Evolutionary conservation across 768 basidiomycete genomes (phyloP).

Genomic region (Tremella mesenterica): DNA sequence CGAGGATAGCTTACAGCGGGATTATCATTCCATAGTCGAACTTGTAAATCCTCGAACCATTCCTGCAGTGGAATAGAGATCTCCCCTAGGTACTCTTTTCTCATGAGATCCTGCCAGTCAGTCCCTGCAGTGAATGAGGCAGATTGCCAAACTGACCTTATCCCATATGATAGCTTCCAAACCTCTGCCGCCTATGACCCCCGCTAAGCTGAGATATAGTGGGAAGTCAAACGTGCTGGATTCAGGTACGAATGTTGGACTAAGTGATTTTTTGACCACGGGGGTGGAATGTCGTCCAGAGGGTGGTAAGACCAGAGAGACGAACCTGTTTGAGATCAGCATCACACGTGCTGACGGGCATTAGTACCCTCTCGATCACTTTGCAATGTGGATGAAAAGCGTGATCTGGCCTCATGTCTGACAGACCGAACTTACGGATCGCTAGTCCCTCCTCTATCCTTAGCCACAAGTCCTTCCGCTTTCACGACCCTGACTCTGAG

Average conservation of each 20-base stretch:
- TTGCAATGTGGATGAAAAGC: no score
- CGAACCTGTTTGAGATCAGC: conserved; percentile 25
- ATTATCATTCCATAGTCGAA: conserved; percentile 49
- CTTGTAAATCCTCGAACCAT: conserved; percentile 62
- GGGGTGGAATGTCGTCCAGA: conserved; percentile 62
- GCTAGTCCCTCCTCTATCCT: conserved; percentile 36
- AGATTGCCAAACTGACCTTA: conserved; percentile 49
- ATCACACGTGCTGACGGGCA: neutral
- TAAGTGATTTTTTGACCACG: conserved; percentile 61
- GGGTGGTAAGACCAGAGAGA: conserved; percentile 60
- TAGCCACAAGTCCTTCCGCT: conserved; percentile 38
- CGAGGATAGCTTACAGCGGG: conserved; percentile 55
- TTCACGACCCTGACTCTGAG: conserved; percentile 40
- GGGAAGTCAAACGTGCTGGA: conserved; percentile 86
- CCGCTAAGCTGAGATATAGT: conserved; percentile 63
- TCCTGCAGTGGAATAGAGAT: conserved; percentile 65
- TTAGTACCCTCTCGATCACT: no score
- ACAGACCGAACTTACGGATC: conserved; percentile 42
- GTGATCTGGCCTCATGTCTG: neutral
- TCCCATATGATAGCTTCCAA: conserved; percentile 89
- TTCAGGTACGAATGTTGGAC: conserved; percentile 58
- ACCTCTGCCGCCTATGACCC: conserved; percentile 37
- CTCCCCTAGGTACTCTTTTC: conserved; percentile 92
- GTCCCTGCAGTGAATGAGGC: neutral
- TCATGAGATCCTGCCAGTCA: conserved; percentile 52